These are phyloP conservation scores for Fraxinus ornus DNA, from an alignment of 305 asterid genomes.

Conservation along the genomic window DNA sequence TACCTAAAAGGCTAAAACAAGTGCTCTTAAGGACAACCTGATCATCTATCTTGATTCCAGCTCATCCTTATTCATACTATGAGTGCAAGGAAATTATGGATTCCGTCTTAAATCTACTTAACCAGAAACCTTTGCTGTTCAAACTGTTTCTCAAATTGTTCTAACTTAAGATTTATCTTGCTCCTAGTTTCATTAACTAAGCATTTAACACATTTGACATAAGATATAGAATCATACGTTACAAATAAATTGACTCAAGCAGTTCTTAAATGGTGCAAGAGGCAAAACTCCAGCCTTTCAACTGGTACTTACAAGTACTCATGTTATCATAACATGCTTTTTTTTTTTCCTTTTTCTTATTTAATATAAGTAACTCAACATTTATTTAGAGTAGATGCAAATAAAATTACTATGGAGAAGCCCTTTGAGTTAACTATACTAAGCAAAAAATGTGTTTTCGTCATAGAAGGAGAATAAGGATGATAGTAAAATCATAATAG, in stretches of 20 bases:
- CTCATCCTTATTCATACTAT: neutral
- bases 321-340: neutral
- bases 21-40: neutral
- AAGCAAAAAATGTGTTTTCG: neutral
- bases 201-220: neutral
- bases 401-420: neutral
- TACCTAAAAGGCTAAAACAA: neutral
- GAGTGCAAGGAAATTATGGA: neutral
- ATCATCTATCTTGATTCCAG: neutral
- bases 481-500: neutral
- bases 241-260: neutral
- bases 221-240: neutral
- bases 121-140: neutral
- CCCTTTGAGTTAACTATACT: neutral
- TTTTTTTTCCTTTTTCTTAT: neutral
- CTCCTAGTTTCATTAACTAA: neutral
- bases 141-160: neutral
- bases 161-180: neutral
- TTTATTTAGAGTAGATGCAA: neutral
- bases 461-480: neutral
- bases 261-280: neutral
- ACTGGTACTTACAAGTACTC: neutral
- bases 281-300: neutral
- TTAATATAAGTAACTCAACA: neutral
- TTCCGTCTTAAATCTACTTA: neutral